Base-by-base conservation (phyloP, 176 grass and related monocot species). In the Poa annua region DNA sequence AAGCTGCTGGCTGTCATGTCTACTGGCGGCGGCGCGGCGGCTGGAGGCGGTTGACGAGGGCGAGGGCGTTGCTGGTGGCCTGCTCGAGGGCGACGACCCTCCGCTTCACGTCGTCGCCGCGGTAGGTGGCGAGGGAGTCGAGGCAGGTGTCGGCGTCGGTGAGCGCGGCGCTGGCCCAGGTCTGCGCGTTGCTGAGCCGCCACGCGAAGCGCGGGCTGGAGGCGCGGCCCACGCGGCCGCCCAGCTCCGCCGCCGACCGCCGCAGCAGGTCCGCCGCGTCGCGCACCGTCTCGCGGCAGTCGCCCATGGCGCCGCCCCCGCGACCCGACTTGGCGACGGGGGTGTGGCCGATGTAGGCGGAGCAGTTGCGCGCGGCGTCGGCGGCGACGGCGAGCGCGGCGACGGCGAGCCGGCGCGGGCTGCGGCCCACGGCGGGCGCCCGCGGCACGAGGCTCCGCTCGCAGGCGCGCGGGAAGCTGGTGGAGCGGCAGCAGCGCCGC, bases 121-220 rank as follows among this genome's bases (percentile, higher is more conserved):
- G 66, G 79, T 32, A 80, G 52, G 71, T 34, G n/a, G 84, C 45
- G 67, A 94, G 84, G 35, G 88, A 88, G 86, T 98, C 95, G 45
- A 89, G 90, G 85, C 96, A 98, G 3, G 91, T 95, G 75, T 63
- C 50, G 16, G 86, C 29, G 91, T 93, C 90, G 6, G 96, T 93
- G 76, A 95, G 90, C 34, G 92, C 90, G 17, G 86, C 96, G 86
- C 92, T 93, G 76, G 86, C 87, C 92, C 88, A 93, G n/a, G 96
- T 98, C 92, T 90, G 90, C 6, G 91, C 85, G 82, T 95, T 98
- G 85, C 82, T 82, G 17, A 98, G 89, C 15, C 74, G 44, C 90
- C 88, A 95, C 8, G 26, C 72, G 82, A 93, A 98, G 20, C 92
- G 85, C 8, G 64, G 51, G 49, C 67, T 71, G 16, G 41, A 70